Evolutionary conservation across 1,139 yeast genomes (phyloP), one percentile per base, ranked within the genome.

Genomic region (Lodderomyces beijingensis): DNA sequence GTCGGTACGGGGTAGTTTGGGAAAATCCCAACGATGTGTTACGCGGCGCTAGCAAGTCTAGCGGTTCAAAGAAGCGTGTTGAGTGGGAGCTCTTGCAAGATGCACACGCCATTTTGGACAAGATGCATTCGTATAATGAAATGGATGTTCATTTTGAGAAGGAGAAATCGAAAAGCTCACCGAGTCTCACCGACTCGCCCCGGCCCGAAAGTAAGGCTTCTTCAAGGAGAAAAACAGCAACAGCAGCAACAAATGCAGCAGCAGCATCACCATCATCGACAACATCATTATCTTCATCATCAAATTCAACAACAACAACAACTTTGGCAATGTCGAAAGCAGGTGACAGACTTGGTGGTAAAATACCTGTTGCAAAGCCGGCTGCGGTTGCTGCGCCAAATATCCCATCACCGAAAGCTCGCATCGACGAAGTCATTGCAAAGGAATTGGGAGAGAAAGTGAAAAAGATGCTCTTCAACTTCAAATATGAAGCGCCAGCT

Each of bases 1-100:
- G 96, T 51, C 64, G 93, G 27, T 91, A 91, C 53, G 96, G 89
- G 0, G 80, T 85, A 1, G 67, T 68, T n/a, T 91, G 98, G 97
- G 88, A 80, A 44, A 77, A 77, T 30, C 95, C 96, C 0, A 51
- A 62, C 16, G 91, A 82, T 38, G 78, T 86, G 0, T 59, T 77
- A 30, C 73, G 68, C 49, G 78, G 73, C 32, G 53, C 53, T 22
- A 46, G 54, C 9, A 55, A 46, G 16, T 40, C 64, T 51, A 40
- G 66, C 34, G 77, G 79, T 2, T 71, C 78, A 74, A 76, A 72
- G 47, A 72, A 74, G 43, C 71, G 66, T 41, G 59, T 83, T 2
- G 98, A 91, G 44, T 66, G 70, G 41, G 97, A 88, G 49, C 65
- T 88, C 20, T 50, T 80, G 1, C 66, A 66, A 27, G 97, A 89